A percentile compares a stretch with the other conserved stretches of the same genome.
phyloP scores from a whole-genome alignment of 2,329 filamentous ascomycete genomes.

The Dothistroma pini region DNA sequence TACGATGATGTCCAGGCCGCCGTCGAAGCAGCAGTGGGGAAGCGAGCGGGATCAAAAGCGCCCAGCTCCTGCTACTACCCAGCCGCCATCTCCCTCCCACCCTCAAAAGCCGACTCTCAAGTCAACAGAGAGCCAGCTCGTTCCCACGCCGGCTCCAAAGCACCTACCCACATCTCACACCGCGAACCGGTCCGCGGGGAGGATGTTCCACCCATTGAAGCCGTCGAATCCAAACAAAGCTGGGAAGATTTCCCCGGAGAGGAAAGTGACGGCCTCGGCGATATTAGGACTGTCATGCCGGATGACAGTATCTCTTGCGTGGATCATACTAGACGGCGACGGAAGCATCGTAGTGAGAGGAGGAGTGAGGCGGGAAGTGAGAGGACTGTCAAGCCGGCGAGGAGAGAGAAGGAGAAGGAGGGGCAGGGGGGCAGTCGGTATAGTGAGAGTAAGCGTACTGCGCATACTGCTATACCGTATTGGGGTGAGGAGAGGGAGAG shows the following conservation, averaged over 20 bases:
- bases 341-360: conserved; percentile 13
- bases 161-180: not conserved
- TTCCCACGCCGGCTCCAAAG: not conserved
- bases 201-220: conserved; percentile 4
- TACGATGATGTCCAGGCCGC: conserved; percentile 13
- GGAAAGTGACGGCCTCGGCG: conserved; percentile 38
- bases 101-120: conserved; percentile 15
- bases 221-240: conserved; percentile 14
- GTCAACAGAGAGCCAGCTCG: conserved; percentile 3
- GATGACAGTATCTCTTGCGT: conserved; percentile 49
- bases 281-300: conserved; percentile 45
- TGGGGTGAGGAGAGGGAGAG: not conserved
- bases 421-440: not conserved
- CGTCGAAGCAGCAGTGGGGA: conserved; percentile 6
- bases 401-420: conserved; percentile 11
- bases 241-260: conserved; percentile 26
- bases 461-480: conserved; percentile 3
- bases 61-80: conserved; percentile 24
- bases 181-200: conserved; percentile 5
- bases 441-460: not conserved
- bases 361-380: conserved; percentile 22
- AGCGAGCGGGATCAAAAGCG: conserved; percentile 13
- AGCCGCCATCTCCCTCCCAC: conserved; percentile 25
- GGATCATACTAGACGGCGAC: conserved; percentile 10
- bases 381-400: conserved; percentile 26